Percentiles rank a stretch among this genome's conserved stretches.
Evolutionary conservation across 805 yeast genomes (phyloP).

Genomic region (Metschnikowia lunata): DNA sequence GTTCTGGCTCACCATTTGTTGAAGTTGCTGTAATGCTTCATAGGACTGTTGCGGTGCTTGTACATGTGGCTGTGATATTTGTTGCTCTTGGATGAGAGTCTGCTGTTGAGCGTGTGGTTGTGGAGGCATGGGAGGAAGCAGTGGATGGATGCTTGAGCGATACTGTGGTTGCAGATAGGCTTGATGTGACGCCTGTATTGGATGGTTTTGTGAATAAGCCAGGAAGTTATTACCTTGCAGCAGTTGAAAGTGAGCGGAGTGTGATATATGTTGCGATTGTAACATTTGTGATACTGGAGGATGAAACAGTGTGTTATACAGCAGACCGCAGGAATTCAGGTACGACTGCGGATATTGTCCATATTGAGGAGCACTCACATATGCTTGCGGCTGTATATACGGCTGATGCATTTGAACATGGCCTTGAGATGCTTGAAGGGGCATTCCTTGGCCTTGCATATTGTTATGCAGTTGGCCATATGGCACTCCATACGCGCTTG

Average conservation of each 20-base stretch:
- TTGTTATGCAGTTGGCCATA: neutral
- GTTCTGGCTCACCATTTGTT: constrained; percentile 16
- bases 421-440: neutral
- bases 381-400: constrained; percentile 4
- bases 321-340: constrained; percentile 21
- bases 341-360: constrained; percentile 8
- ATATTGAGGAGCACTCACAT: constrained; percentile 5
- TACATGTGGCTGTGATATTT: no score
- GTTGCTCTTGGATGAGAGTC: no score
- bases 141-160: neutral
- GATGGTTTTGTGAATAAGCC: no score
- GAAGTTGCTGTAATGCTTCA: constrained; percentile 16
- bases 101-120: neutral
- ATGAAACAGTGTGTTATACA: constrained; percentile 1
- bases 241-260: no score
- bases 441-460: constrained; percentile 1
- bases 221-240: no score
- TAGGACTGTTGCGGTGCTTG: no score
- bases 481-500: neutral
- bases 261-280: no score
- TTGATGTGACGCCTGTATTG: neutral
- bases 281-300: no score
- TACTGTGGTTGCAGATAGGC: constrained; percentile 1
- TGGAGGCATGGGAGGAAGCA: neutral
- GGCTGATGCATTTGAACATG: constrained; percentile 6